Conservation (phyloP, 1,284 basidiomycete genomes). For the Sporisorium iseilematis-ciliati region DNA sequence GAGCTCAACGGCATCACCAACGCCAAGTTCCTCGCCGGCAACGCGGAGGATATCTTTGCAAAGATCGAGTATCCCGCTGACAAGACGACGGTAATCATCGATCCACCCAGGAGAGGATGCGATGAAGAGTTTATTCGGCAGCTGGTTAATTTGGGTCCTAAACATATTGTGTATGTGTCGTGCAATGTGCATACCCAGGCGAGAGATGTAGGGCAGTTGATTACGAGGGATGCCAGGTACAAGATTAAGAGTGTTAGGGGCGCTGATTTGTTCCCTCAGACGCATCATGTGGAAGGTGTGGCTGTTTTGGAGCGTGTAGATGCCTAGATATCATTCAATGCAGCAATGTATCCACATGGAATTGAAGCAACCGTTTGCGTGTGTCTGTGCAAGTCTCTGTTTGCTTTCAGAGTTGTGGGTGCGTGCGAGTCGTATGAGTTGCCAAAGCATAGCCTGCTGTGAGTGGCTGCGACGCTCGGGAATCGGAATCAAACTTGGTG, state of each 20-base stretch:
- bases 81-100: constrained; percentile 74
- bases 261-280: constrained; percentile 69
- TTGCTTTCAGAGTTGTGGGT: too few relatives aligned
- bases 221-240: constrained; percentile 54
- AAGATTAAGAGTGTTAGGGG: constrained; percentile 64
- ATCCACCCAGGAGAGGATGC: constrained; percentile 57
- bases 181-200: constrained; percentile 82
- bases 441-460: neutral
- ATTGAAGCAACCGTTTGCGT: neutral
- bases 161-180: constrained; percentile 66
- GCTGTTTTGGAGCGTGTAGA: constrained; percentile 55
- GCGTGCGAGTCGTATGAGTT: neutral
- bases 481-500: constrained; percentile 10
- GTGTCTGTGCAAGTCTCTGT: too few relatives aligned
- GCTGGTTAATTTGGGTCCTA: constrained; percentile 61
- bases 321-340: constrained; percentile 3
- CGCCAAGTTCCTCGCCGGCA: constrained; percentile 73
- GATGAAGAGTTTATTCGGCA: constrained; percentile 67
- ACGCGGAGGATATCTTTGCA: constrained; percentile 74
- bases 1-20: constrained; percentile 76
- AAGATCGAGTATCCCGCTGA: constrained; percentile 76
- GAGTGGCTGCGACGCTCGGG: constrained; percentile 2
- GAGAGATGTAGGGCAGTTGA: constrained; percentile 68
- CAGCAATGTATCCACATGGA: neutral
- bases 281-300: constrained; percentile 68